Percentiles rank a stretch among this genome's conserved stretches.
phyloP scores from a whole-genome alignment of 2,329 filamentous ascomycete species.

The Ophiostoma sp. region DNA sequence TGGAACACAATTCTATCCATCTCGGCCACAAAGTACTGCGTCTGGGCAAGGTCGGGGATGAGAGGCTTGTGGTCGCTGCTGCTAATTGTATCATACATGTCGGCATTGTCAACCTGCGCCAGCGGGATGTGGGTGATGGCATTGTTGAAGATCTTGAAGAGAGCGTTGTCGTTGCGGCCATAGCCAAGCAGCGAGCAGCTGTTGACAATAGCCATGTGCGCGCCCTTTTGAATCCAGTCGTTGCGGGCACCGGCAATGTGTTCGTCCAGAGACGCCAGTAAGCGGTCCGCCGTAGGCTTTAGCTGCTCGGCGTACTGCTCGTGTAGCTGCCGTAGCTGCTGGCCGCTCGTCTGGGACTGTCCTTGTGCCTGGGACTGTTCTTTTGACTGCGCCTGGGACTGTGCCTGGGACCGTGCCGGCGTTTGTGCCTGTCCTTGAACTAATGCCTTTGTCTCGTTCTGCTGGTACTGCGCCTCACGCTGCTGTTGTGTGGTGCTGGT shows the following conservation, averaged over 20 bases:
- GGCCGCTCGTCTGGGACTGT: not conserved
- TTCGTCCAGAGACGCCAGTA: slow-evolving; percentile 48
- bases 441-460: not conserved
- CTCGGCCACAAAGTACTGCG: slow-evolving; percentile 35
- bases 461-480: not conserved
- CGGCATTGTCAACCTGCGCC: not conserved
- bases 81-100: not conserved
- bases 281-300: slow-evolving; percentile 40
- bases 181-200: slow-evolving; percentile 50
- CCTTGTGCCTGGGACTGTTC: not conserved
- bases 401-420: not conserved
- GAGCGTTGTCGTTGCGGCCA: slow-evolving; percentile 44
- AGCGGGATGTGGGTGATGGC: slow-evolving; percentile 5
- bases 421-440: too few species aligned
- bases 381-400: not conserved
- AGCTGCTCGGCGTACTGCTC: not conserved
- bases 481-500: not conserved
- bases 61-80: not conserved
- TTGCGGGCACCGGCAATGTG: slow-evolving; percentile 50
- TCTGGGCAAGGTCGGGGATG: not conserved
- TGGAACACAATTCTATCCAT: slow-evolving; percentile 45
- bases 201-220: slow-evolving; percentile 54
- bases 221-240: slow-evolving; percentile 49
- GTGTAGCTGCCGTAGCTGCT: not conserved
- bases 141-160: slow-evolving; percentile 35